Percentiles rank a stretch among this genome's conserved stretches.
These are phyloP conservation scores for Phytophthora podocarpi DNA, from an alignment of 352 stramenopile species.

Conservation along the genomic window DNA sequence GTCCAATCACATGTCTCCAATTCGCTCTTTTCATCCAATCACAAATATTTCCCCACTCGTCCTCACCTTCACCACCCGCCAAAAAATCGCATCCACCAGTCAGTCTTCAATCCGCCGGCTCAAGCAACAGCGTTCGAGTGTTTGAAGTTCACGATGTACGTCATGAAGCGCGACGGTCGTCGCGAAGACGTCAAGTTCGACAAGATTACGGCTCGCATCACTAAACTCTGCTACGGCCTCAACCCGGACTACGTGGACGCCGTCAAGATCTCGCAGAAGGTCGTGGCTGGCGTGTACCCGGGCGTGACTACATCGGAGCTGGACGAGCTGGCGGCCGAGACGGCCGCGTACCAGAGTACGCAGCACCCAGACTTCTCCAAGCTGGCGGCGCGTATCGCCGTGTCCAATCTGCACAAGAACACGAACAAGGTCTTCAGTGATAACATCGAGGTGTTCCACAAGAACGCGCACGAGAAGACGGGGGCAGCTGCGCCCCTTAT, in stretches of 20 bases:
- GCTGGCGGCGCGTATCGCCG: slow-evolving; percentile 97
- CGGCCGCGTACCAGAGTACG: slow-evolving; percentile 96
- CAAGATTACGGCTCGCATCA: slow-evolving; percentile 98
- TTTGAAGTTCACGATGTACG: slow-evolving; percentile 92
- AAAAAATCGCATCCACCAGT: slow-evolving; percentile 2
- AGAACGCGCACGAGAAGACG: slow-evolving; percentile 97
- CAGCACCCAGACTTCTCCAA: slow-evolving; percentile 99
- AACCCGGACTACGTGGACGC: slow-evolving; percentile 97
- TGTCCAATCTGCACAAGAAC: slow-evolving; percentile 99
- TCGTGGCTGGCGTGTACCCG: slow-evolving; percentile 98
- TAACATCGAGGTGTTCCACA: slow-evolving; percentile 93
- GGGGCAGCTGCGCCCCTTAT: slow-evolving; percentile 92
- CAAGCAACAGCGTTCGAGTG: slow-evolving; percentile 3
- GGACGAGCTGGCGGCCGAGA: slow-evolving; percentile 98
- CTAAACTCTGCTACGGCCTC: slow-evolving; percentile 98
- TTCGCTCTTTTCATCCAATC: slow-evolving; percentile 22
- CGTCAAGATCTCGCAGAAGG: slow-evolving; percentile 98
- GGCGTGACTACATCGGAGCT: slow-evolving; percentile 98
- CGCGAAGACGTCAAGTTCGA: slow-evolving; percentile 97
- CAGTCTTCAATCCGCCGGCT: slow-evolving; percentile 28
- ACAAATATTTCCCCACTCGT: neutral
- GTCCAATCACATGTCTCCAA: slow-evolving; percentile 4
- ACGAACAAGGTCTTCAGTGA: slow-evolving; percentile 96
- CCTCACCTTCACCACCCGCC: slow-evolving; percentile 14
- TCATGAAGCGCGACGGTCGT: slow-evolving; percentile 94